A percentile compares a stretch with the other conserved stretches of the same genome.
phyloP scores from a whole-genome alignment of 257 asterid species.

The Gynochthodes officinalis region DNA sequence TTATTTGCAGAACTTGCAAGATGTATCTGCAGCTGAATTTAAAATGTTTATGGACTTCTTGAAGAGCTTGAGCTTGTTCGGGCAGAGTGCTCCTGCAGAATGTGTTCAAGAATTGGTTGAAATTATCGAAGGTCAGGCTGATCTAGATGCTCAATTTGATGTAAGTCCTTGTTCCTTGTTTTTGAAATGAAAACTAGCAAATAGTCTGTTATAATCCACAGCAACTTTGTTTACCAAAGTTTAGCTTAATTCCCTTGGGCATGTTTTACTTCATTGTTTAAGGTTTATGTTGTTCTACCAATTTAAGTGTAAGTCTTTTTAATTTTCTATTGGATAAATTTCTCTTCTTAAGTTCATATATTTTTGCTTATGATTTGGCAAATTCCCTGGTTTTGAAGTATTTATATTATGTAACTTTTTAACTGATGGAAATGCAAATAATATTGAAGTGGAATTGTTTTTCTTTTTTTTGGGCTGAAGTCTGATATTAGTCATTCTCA shows the following conservation, averaged over 20 bases:
- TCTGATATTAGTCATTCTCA: not conserved
- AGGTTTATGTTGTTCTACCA: not conserved
- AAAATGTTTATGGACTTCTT: constrained; percentile 83
- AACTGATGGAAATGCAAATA: too few species aligned
- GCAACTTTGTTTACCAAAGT: not conserved
- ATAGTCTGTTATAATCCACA: not conserved
- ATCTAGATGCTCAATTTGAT: constrained; percentile 85
- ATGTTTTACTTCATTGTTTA: not conserved
- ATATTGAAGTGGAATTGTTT: too few species aligned
- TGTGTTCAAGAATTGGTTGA: constrained; percentile 95
- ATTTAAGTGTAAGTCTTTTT: not conserved
- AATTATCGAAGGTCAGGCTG: constrained; percentile 97
- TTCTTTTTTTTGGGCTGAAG: too few species aligned
- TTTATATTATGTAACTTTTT: not conserved
- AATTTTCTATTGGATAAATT: too few species aligned
- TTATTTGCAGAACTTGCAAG: constrained; percentile 79
- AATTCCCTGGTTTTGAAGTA: not conserved
- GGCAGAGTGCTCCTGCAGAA: constrained; percentile 75
- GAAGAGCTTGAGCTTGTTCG: constrained; percentile 88
- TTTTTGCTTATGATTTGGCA: not conserved
- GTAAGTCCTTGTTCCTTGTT: constrained; percentile 39
- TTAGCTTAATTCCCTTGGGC: not conserved
- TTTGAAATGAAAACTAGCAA: not conserved
- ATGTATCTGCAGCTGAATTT: constrained; percentile 86
- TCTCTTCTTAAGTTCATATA: not conserved